Percentiles rank a stretch among this genome's conserved stretches.
These are phyloP conservation scores for Suillus sp. DNA, from an alignment of 768 basidiomycete species.

Conservation along the genomic window DNA sequence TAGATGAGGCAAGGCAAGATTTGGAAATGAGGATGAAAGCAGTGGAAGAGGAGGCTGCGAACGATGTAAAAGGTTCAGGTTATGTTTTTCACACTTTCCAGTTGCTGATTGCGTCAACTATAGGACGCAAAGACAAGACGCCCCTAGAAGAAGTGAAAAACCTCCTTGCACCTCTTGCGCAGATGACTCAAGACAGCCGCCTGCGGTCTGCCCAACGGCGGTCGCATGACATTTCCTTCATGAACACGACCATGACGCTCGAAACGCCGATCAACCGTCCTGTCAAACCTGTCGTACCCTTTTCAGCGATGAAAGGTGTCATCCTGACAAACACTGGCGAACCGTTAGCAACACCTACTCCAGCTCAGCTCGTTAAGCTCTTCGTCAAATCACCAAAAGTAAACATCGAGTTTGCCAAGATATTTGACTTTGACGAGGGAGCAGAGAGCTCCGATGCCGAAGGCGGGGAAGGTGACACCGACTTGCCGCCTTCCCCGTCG, in stretches of 20 bases:
- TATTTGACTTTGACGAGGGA: constrained; percentile 63
- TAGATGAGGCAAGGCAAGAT: constrained; percentile 49
- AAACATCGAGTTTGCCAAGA: constrained; percentile 74
- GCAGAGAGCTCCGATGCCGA: constrained; percentile 34
- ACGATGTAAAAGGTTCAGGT: constrained; percentile 19
- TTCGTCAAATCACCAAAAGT: constrained; percentile 72
- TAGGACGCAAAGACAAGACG: constrained; percentile 52
- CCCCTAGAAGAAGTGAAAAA: constrained; percentile 81
- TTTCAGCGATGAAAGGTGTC: constrained; percentile 74
- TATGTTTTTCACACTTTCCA: neutral
- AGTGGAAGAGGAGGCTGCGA: constrained; percentile 40
- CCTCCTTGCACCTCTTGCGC: constrained; percentile 53
- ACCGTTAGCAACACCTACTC: constrained; percentile 68
- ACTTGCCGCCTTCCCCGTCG: constrained; percentile 48
- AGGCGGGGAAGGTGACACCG: constrained; percentile 14
- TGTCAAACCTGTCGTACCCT: constrained; percentile 30
- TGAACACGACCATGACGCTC: constrained; percentile 30
- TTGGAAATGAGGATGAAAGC: constrained; percentile 51
- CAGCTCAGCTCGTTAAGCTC: constrained; percentile 63
- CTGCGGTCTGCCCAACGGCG: constrained; percentile 23
- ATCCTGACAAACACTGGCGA: constrained; percentile 80
- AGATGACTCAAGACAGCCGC: constrained; percentile 35
- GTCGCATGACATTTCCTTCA: constrained; percentile 23
- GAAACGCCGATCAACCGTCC: constrained; percentile 56
- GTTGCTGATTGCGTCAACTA: neutral